A percentile compares a stretch with the other conserved stretches of the same genome.
These are phyloP conservation scores for Pulicaria dysenterica DNA, from an alignment of 129 eudicot genomes.

Conservation along the genomic window DNA sequence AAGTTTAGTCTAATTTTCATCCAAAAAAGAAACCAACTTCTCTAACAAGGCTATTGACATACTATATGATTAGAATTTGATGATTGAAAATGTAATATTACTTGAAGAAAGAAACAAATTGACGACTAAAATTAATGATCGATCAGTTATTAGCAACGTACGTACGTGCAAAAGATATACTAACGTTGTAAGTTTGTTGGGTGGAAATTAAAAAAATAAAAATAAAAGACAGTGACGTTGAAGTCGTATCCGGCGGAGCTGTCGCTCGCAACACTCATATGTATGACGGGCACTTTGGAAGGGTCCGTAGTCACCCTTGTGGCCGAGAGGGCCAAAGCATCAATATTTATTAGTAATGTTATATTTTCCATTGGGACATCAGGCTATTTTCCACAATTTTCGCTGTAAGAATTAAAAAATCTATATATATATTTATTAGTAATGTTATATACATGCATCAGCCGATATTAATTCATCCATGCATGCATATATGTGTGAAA, in stretches of 20 bases:
- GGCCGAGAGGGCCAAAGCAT: conserved; percentile 18
- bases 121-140: too few species aligned
- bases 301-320: conserved; percentile 30
- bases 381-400: conserved; percentile 31
- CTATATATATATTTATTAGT: too few species aligned
- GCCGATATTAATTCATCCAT: too few species aligned
- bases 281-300: conserved; percentile 37
- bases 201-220: too few species aligned
- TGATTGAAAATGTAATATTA: too few species aligned
- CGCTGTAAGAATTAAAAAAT: conserved; percentile 15
- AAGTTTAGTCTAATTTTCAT: conserved; percentile 10
- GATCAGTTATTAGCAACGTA: not conserved
- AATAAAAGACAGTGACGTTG: conserved; percentile 31
- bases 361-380: conserved; percentile 42
- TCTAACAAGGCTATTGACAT: too few species aligned
- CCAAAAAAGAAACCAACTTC: too few species aligned
- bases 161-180: not conserved
- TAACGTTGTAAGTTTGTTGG: conserved; percentile 5
- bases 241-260: conserved; percentile 31
- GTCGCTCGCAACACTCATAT: conserved; percentile 30
- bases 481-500: too few species aligned
- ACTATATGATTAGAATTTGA: too few species aligned
- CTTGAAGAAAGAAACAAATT: too few species aligned
- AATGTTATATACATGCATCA: too few species aligned
- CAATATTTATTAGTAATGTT: too few species aligned